Evolutionary conservation across 2,329 filamentous ascomycete genomes (phyloP).

Genomic region (Ceratocystis eucalypticola): DNA sequence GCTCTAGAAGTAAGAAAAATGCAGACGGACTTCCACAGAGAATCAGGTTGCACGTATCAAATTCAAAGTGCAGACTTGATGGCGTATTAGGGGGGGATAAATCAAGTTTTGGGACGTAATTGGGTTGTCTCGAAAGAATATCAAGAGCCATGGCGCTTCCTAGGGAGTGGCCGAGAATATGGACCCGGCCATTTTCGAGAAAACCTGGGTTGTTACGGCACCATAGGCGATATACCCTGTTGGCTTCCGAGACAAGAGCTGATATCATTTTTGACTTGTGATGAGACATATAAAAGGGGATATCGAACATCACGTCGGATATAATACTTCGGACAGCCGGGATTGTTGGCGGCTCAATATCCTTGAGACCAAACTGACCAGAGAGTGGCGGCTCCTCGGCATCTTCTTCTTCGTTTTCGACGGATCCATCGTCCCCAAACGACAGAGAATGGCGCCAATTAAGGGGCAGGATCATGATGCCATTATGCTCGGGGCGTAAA

Average conservation of each 20-base stretch:
- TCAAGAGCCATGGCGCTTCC: constrained; percentile 92
- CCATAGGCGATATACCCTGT: constrained; percentile 91
- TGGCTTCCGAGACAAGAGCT: constrained; percentile 79
- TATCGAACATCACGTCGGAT: constrained; percentile 95
- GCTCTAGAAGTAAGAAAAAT: constrained; percentile 83
- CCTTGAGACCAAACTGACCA: constrained; percentile 51
- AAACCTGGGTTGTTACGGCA: constrained; percentile 88
- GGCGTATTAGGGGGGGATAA: constrained; percentile 28
- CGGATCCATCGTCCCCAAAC: constrained; percentile 64
- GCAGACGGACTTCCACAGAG: constrained; percentile 79
- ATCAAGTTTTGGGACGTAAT: constrained; percentile 42
- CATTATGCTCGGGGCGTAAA: constrained; percentile 60
- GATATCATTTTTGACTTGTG: constrained; percentile 92
- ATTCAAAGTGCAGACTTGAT: constrained; percentile 60
- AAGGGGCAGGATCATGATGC: constrained; percentile 84
- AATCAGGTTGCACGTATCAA: constrained; percentile 82
- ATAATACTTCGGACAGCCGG: constrained; percentile 89
- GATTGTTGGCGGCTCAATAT: constrained; percentile 84
- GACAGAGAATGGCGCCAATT: constrained; percentile 88
- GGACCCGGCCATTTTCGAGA: constrained; percentile 64
- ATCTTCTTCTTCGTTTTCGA: constrained; percentile 39
- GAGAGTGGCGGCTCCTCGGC: constrained; percentile 37
- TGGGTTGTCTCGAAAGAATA: constrained; percentile 80
- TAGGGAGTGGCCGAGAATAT: constrained; percentile 84
- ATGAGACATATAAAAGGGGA: constrained; percentile 93